Base-by-base conservation (phyloP, 805 yeast genomes). In the Candida dendrica region DNA sequence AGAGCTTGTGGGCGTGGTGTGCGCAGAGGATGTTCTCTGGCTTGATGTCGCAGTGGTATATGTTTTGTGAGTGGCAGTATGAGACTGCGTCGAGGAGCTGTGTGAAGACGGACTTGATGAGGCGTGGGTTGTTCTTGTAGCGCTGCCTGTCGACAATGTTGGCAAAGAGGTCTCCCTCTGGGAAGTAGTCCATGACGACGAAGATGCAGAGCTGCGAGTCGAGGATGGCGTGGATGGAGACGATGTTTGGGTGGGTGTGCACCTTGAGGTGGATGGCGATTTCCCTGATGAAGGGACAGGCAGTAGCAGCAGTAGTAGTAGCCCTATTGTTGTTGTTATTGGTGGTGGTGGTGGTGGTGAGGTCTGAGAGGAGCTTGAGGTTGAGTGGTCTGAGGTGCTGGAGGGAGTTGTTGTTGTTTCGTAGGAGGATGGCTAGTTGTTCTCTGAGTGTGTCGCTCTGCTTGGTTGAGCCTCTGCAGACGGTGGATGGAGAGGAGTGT, bases 41-140 rank as follows among this genome's bases (percentile, higher is more conserved):
- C 66, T 93, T 93, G 49, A 90, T 77, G 63, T 90, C 98, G 58
- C 97, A 85, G 60, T 90, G 98, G 59, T 81, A 91, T 31, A 91
- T 78, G n/a, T 84, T 82, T 47, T 75, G 77, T 2, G 82, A 71
- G 61, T 91, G 97, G 55, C 95, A 85, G 64, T 81, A 85, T 47
- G 78, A 76, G 41, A 90, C 73, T 3, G 90, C 96, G 47, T 89
- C 85, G 35, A 91, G 69, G 60, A 93, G 73, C 63, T 93, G 97
- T 34, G 74, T 55, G 53, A 84, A 83, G 48, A 74, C 82, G 45
- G 69, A 71, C 58, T 77, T 79, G 56, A 74, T 72, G 46, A 67
- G 57, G 14, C 54, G 55, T 6, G 77, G 79, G 45, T 76, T 74
- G 36, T 72, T 64, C 41, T 66, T 63, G 50, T 86, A 87, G 38